Evolutionary conservation across 768 basidiomycete genomes (phyloP), one percentile per base, ranked within the genome.

Genomic region (Dendrothele bispora): DNA sequence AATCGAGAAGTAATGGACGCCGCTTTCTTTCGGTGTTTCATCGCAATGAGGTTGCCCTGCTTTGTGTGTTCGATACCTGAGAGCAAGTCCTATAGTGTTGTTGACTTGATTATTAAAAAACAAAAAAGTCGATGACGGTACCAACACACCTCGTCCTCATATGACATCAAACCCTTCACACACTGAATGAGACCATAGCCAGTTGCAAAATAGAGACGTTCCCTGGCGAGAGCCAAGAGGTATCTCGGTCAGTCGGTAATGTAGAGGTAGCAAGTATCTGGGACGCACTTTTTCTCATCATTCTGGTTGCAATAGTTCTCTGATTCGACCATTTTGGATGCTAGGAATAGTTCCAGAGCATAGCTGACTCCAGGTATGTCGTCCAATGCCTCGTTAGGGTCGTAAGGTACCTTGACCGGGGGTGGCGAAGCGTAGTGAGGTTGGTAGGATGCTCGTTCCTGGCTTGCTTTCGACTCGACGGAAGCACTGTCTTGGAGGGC

Each of bases 91-190:
- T 85, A 61, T 50, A 36, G 10, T 25, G 22, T n/a, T n/a, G n/a
- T n/a, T n/a, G n/a, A n/a, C n/a, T n/a, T n/a, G n/a, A n/a, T 7
- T 24, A 12, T 25, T 30, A 26, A 43, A 35, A n/a, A 6, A n/a
- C n/a, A 32, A 5, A 24, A 26, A 25, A 34, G 6, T 34, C 6
- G 22, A 26, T 6, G 15, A 21, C 11, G 4, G 4, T 27, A 15
- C 24, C 15, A 4, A 67, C 77, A 20, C 48, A 88, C 89, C 65
- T 84, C 82, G 65, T 92, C 87, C 49, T 88, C 93, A 60, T 89
- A 98, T 1, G 91, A 91, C 88, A 98, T 95, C 44, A 98, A 69
- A 4, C 84, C 90, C 70, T 98, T 98, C 46, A 97, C 83, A 45
- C 79, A 85, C 60, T 95, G 89, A 30, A 98, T 91, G 27, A 97